Conservation (phyloP, 345 rosid genomes). For the Gossypium australe region DNA sequence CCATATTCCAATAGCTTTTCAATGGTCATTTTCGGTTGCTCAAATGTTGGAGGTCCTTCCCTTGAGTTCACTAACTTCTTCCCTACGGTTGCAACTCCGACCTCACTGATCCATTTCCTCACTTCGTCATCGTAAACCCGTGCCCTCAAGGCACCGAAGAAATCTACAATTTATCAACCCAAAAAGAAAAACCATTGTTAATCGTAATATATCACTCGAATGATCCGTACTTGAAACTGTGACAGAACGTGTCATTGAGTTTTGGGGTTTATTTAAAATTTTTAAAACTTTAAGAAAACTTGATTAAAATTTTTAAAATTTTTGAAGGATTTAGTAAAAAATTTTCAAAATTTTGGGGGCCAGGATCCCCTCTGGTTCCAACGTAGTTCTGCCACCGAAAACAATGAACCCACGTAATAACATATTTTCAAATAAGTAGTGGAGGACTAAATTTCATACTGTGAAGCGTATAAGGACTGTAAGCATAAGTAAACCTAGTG, state of each 20-base stretch:
- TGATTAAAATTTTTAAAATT: too few species aligned
- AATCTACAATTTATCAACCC: slow-evolving; percentile 41
- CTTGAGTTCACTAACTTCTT: slow-evolving; percentile 87
- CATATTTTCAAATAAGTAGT: neutral
- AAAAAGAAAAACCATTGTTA: neutral
- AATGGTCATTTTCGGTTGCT: slow-evolving; percentile 67
- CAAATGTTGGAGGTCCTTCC: slow-evolving; percentile 74
- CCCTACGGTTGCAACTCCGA: slow-evolving; percentile 65
- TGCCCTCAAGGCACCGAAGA: slow-evolving; percentile 92
- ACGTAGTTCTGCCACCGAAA: neutral
- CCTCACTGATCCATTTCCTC: slow-evolving; percentile 63
- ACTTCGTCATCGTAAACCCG: slow-evolving; percentile 97
- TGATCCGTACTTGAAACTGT: too few species aligned
- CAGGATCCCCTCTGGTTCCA: too few species aligned
- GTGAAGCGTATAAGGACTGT: too few species aligned
- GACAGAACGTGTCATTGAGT: too few species aligned
- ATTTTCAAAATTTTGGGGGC: too few species aligned
- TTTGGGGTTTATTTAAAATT: too few species aligned
- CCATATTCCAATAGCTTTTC: slow-evolving; percentile 78
- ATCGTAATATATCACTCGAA: too few species aligned
- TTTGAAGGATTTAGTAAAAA: too few species aligned
- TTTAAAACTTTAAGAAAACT: too few species aligned
- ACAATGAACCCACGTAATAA: neutral
- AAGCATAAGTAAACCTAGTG: too few species aligned
- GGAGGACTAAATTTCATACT: too few species aligned